Evolutionary conservation across 2,329 filamentous ascomycete species (phyloP).

Genomic region (Trichoderma arundinaceum): DNA sequence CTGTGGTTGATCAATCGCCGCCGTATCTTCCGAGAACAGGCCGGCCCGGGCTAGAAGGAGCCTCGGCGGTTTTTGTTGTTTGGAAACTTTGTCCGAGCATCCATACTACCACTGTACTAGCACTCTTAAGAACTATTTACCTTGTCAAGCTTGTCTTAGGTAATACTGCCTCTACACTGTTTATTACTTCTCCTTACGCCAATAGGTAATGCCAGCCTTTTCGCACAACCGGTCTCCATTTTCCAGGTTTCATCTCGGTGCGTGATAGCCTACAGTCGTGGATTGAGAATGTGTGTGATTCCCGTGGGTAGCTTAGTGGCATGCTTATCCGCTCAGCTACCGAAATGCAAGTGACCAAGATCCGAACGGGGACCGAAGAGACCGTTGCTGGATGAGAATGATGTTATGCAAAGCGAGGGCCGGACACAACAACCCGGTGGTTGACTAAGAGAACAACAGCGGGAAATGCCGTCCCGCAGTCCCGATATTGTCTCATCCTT

Average conservation of each 20-base stretch:
- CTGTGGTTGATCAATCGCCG: conserved; percentile 30
- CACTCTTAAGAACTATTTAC: neutral
- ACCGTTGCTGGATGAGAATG: neutral
- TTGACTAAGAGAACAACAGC: neutral
- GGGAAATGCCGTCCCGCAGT: neutral
- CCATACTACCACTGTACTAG: neutral
- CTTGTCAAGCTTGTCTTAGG: neutral
- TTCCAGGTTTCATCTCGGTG: neutral
- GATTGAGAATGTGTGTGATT: neutral
- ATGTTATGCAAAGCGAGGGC: neutral
- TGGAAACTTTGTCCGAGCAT: conserved; percentile 21
- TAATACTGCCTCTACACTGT: neutral
- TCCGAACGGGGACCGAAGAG: neutral
- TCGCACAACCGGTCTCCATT: neutral
- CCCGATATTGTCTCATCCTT: neutral
- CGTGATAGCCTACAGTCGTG: neutral
- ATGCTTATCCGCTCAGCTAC: neutral
- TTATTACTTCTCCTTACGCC: neutral
- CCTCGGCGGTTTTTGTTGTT: conserved; percentile 3
- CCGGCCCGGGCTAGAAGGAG: conserved; percentile 20
- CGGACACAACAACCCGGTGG: neutral
- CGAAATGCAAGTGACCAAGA: neutral
- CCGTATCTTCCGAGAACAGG: conserved; percentile 23
- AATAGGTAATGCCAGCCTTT: neutral
- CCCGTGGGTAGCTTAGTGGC: neutral